A percentile compares a stretch with the other conserved stretches of the same genome.
Evolutionary conservation across 768 basidiomycete species (phyloP).

Genomic region (Saitozyma sp.): DNA sequence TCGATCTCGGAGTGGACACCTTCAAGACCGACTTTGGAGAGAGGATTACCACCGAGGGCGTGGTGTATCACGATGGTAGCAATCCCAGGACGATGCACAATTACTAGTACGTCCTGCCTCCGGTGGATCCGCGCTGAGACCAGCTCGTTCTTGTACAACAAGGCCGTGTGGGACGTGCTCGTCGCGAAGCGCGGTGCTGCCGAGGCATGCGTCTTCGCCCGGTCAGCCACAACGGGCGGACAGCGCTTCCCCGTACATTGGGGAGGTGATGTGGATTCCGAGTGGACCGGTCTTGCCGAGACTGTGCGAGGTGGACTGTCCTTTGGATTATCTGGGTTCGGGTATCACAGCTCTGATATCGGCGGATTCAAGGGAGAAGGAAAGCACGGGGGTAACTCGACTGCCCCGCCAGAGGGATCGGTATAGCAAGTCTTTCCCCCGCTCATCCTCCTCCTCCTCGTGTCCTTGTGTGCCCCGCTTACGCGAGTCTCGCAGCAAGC

Average conservation of each 20-base stretch:
- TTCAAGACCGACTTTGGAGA: slow-evolving; percentile 23
- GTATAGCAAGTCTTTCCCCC: not conserved
- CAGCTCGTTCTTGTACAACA: slow-evolving; percentile 14
- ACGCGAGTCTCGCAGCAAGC: slow-evolving; percentile 3
- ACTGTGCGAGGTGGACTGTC: slow-evolving; percentile 16
- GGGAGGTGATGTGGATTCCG: slow-evolving; percentile 15
- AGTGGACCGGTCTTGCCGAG: slow-evolving; percentile 13
- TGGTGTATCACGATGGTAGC: slow-evolving; percentile 15
- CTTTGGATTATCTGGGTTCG: slow-evolving; percentile 15
- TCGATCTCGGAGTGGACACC: slow-evolving; percentile 11
- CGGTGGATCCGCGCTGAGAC: not conserved
- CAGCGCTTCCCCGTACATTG: slow-evolving; percentile 18
- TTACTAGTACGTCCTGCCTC: slow-evolving; percentile 9
- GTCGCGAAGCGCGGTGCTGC: slow-evolving; percentile 6
- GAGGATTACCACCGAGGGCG: slow-evolving; percentile 13
- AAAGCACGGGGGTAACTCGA: slow-evolving; percentile 6
- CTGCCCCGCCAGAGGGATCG: not conserved
- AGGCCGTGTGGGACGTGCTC: slow-evolving; percentile 15
- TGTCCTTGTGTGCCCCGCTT: too few relatives aligned
- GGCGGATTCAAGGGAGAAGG: slow-evolving; percentile 19
- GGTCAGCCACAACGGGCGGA: slow-evolving; percentile 9
- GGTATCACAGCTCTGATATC: slow-evolving; percentile 15
- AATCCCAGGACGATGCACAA: slow-evolving; percentile 20
- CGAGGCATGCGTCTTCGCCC: slow-evolving; percentile 14
- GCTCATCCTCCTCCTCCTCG: too few relatives aligned